These are phyloP conservation scores for Colletotrichum orbiculare DNA, from an alignment of 2,329 filamentous ascomycete genomes.

Conservation along the genomic window DNA sequence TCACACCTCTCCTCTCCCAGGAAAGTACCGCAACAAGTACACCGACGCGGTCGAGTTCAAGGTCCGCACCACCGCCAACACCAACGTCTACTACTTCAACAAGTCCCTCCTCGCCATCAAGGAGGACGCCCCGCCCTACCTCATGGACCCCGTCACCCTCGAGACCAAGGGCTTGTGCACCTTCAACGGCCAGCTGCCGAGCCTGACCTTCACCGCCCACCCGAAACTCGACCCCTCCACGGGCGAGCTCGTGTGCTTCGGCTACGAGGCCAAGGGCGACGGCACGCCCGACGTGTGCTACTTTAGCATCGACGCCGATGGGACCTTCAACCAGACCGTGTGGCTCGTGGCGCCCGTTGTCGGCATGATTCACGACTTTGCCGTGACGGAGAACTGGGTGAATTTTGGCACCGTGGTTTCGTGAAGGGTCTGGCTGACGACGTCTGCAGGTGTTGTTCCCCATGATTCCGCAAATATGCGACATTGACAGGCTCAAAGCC, in stretches of 20 bases:
- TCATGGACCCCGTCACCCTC: constrained; percentile 52
- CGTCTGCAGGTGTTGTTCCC: constrained; percentile 18
- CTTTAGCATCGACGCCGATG: constrained; percentile 44
- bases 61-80: constrained; percentile 57
- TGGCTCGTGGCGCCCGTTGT: constrained; percentile 50
- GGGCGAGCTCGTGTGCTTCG: constrained; percentile 53
- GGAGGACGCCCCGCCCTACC: constrained; percentile 57
- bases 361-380: constrained; percentile 56
- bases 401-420: background rate
- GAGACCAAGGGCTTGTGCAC: constrained; percentile 54
- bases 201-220: constrained; percentile 54
- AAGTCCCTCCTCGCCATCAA: constrained; percentile 60
- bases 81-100: constrained; percentile 62
- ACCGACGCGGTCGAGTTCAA: constrained; percentile 46
- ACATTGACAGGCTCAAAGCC: constrained; percentile 42
- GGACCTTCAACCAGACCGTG: constrained; percentile 44
- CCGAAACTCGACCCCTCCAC: constrained; percentile 55
- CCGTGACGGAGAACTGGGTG: constrained; percentile 54
- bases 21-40: constrained; percentile 53
- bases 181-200: constrained; percentile 53
- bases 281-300: constrained; percentile 52
- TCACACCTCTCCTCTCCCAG: constrained; percentile 45
- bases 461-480: constrained; percentile 22
- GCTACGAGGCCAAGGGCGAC: constrained; percentile 54
- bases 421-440: background rate